Base-by-base conservation (phyloP, 345 rosid genomes). In the Leavenworthia alabamica region DNA sequence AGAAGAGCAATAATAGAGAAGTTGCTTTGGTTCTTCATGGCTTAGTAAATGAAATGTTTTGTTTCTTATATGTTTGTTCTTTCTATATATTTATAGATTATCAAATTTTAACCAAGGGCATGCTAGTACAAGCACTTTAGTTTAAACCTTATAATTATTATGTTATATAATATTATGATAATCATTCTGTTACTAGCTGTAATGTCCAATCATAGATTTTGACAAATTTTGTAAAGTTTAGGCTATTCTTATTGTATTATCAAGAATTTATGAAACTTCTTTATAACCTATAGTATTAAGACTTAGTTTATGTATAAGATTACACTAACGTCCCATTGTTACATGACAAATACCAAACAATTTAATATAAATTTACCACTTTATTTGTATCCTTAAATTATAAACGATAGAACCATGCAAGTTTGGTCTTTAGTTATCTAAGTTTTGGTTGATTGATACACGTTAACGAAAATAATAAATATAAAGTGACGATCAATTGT, bases 1-100 rank as follows among this genome's bases (percentile, higher is more conserved):
- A 63, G 24, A 43, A 72, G 55, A 36, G 59, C 27, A 41, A 52
- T 7, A 9, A 65, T 57, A 6, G 47, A 50, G 20, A 66, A 57
- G 19, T 47, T 40, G 56, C 39, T 6, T 28, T 65, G 75, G 24
- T 64, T 71, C 76, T 42, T 65, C 76, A 72, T 72, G 49, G 50
- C 28, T 64, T 27, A 8, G 3, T 8, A 50, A 56, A 14, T 7
- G 43, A 1, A 39, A 28, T 28, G 37, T 50, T 22, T 37, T 64
- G 55, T 58, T 59, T 14, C 8, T 50, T 31, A 28, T 15, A n/a
- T 20, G 27, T 40, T 56, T 40, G 54, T 48, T 16, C 17, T 32
- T 39, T n/a, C n/a, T n/a, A n/a, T n/a, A n/a, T 52, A 32, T 55
- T 67, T 68, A 68, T 68, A 42, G 43, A 15, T 4, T n/a, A 27